Percentiles rank a stretch among this genome's conserved stretches.
Conservation (phyloP, 306 rosid species). For the Urtica urens region DNA sequence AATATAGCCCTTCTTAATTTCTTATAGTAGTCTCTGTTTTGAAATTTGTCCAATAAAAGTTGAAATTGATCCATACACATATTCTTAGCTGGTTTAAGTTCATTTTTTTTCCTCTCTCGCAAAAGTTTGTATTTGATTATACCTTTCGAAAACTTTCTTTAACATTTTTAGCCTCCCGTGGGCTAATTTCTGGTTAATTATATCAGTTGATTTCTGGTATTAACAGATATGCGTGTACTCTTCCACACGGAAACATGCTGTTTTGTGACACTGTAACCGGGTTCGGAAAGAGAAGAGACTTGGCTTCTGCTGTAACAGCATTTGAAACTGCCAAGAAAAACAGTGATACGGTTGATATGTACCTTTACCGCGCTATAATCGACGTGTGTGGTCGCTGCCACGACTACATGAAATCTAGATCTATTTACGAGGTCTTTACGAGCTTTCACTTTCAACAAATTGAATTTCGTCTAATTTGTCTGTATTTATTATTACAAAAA, state of each 20-base stretch:
- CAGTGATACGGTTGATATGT: constrained; percentile 50
- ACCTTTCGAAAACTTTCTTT: too few relatives aligned
- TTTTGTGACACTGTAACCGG: constrained; percentile 54
- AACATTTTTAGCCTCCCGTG: too few relatives aligned
- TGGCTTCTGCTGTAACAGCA: constrained; percentile 59
- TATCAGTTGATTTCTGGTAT: constrained; percentile 6
- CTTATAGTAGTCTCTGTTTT: too few relatives aligned
- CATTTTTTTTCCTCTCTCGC: too few relatives aligned
- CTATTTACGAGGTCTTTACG: constrained; percentile 65
- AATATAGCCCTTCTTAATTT: too few relatives aligned
- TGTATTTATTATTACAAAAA: too few relatives aligned
- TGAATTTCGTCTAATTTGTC: too few relatives aligned
- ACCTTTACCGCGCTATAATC: constrained; percentile 65
- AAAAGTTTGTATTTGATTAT: too few relatives aligned
- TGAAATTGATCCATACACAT: too few relatives aligned
- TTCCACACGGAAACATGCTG: constrained; percentile 55
- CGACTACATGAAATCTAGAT: constrained; percentile 71
- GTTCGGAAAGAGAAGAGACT: constrained; percentile 68
- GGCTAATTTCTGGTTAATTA: constrained; percentile 9
- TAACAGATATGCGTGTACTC: constrained; percentile 74
- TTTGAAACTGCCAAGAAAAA: constrained; percentile 52
- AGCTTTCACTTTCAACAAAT: constrained; percentile 17
- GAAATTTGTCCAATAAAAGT: too few relatives aligned
- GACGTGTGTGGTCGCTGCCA: constrained; percentile 78
- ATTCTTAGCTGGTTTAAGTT: too few relatives aligned